A percentile compares a stretch with the other conserved stretches of the same genome.
These are phyloP conservation scores for Fusarium tuaranense DNA, from an alignment of 2,329 filamentous ascomycete genomes.

Conservation along the genomic window DNA sequence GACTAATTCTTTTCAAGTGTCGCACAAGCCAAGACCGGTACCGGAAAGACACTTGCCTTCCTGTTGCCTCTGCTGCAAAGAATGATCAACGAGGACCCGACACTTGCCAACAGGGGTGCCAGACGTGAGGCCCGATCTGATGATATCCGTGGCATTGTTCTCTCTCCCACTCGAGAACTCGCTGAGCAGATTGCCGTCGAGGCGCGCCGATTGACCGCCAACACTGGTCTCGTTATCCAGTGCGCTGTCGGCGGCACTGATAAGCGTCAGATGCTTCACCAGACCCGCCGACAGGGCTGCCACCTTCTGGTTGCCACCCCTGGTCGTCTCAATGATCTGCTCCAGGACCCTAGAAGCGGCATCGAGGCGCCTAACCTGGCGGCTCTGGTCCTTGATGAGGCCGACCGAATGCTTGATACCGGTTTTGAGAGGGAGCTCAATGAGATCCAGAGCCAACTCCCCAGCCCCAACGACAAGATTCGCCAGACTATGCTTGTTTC, in stretches of 20 bases:
- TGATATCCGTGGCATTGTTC: constrained; percentile 76
- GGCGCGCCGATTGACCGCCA: constrained; percentile 73
- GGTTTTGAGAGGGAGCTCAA: constrained; percentile 78
- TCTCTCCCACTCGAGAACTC: constrained; percentile 85
- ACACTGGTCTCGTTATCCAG: constrained; percentile 75
- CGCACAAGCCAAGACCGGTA: constrained; percentile 96
- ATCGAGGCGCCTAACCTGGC: constrained; percentile 84
- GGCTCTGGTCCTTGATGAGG: constrained; percentile 95
- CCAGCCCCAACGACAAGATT: constrained; percentile 69
- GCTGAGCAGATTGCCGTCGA: constrained; percentile 85
- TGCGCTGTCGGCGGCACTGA: constrained; percentile 93
- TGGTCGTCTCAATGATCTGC: constrained; percentile 85
- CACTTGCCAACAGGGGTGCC: constrained; percentile 63
- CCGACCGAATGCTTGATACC: constrained; percentile 98
- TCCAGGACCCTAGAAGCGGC: constrained; percentile 72
- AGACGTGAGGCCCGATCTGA: constrained; percentile 55
- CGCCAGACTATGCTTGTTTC: constrained; percentile 96
- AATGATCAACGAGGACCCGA: constrained; percentile 74
- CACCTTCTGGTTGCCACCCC: constrained; percentile 93
- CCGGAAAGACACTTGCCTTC: constrained; percentile 96
- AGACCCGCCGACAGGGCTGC: constrained; percentile 81
- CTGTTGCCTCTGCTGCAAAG: constrained; percentile 86
- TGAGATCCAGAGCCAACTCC: constrained; percentile 72
- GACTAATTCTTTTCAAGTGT: constrained; percentile 60
- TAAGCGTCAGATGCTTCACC: constrained; percentile 75